phyloP scores from a whole-genome alignment of 768 basidiomycete species.

The Lentinula detonsa region DNA sequence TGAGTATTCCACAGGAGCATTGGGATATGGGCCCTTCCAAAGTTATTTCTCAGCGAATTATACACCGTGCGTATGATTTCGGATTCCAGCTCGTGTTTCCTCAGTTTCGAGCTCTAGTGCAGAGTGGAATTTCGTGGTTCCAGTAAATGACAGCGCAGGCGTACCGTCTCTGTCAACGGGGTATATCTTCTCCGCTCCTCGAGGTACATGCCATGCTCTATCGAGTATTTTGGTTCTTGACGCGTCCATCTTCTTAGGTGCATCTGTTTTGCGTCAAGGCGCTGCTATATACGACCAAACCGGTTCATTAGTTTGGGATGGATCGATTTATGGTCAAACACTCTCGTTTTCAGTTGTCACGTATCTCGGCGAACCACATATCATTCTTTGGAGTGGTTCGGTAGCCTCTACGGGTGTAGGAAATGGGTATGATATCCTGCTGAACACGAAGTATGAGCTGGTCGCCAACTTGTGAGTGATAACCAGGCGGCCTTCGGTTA shows the following conservation, averaged over 20 bases:
- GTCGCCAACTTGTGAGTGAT: constrained; percentile 4
- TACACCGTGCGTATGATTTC: background rate
- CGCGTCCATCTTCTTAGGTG: background rate
- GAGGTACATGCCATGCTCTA: background rate
- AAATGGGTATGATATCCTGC: background rate
- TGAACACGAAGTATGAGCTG: background rate
- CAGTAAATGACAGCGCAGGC: background rate
- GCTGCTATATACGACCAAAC: background rate
- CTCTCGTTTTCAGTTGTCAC: background rate
- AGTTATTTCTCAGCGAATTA: constrained; percentile 1
- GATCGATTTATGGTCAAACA: background rate
- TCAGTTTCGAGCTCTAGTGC: background rate
- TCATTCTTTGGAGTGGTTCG: background rate
- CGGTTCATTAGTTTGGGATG: constrained; percentile 1
- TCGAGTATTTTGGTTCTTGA: background rate
- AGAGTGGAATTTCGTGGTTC: constrained; percentile 2
- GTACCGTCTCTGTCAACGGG: background rate
- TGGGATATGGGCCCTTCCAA: constrained; percentile 3
- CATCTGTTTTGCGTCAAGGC: background rate
- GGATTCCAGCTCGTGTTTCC: background rate
- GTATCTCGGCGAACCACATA: constrained; percentile 1
- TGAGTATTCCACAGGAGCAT: background rate
- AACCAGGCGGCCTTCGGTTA: background rate
- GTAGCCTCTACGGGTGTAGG: background rate
- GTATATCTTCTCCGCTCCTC: constrained; percentile 2